These are phyloP conservation scores for Apostasia shenzhenica DNA, from an alignment of 106 monocot species.

Conservation along the genomic window DNA sequence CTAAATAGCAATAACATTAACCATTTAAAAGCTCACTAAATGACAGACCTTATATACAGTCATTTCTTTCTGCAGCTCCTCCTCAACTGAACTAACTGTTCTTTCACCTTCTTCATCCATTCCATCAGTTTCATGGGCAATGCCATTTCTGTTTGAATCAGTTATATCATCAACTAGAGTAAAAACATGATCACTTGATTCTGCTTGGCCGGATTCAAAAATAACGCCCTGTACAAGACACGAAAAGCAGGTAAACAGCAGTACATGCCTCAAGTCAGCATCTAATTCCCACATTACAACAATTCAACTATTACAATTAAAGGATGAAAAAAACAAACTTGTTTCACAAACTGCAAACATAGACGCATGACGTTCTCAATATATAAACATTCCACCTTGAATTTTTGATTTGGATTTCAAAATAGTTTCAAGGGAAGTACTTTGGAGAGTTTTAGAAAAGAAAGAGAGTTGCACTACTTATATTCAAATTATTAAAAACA, in stretches of 20 bases:
- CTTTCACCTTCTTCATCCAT: slow-evolving; percentile 72
- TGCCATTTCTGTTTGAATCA: slow-evolving; percentile 47
- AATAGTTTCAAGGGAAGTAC: too few relatives aligned
- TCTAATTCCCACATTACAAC: too few relatives aligned
- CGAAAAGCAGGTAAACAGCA: slow-evolving; percentile 13
- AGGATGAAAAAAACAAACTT: too few relatives aligned
- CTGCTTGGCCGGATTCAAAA: slow-evolving; percentile 46
- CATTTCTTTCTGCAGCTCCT: slow-evolving; percentile 93
- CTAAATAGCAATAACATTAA: not conserved
- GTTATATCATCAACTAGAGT: slow-evolving; percentile 51
- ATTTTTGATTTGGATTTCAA: too few relatives aligned
- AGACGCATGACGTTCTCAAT: too few relatives aligned
- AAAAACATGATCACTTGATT: slow-evolving; percentile 43
- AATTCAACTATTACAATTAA: too few relatives aligned
- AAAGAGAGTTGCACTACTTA: too few relatives aligned
- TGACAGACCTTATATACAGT: slow-evolving; percentile 75
- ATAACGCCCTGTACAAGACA: slow-evolving; percentile 57
- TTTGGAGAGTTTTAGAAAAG: too few relatives aligned
- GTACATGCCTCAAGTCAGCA: not conserved
- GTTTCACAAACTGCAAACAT: too few relatives aligned
- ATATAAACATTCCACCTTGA: too few relatives aligned
- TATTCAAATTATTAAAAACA: too few relatives aligned
- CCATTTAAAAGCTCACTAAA: not conserved
- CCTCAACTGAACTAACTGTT: slow-evolving; percentile 82
- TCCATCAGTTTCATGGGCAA: slow-evolving; percentile 33